Percentiles rank a stretch among this genome's conserved stretches.
Conservation (phyloP, 1,284 basidiomycete species). For the Pisolithus thermaeus region DNA sequence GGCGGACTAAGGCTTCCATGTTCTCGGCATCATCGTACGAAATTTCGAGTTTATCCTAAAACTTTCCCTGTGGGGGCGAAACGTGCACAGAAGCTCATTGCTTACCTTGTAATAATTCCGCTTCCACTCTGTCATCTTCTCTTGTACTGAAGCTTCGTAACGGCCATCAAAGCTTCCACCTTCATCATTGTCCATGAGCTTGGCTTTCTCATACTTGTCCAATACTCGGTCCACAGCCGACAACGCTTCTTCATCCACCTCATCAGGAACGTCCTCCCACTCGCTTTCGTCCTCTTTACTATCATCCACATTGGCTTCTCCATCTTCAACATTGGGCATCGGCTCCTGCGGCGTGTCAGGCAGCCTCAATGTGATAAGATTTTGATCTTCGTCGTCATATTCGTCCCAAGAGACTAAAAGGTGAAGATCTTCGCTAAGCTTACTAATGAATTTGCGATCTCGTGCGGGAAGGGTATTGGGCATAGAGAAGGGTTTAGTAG, state of each 20-base stretch:
- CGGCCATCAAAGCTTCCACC: conserved; percentile 73
- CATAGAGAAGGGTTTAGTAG: conserved; percentile 49
- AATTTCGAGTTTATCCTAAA: conserved; percentile 78
- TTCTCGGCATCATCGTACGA: conserved; percentile 64
- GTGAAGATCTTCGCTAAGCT: conserved; percentile 71
- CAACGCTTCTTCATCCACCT: conserved; percentile 54
- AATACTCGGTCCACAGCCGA: conserved; percentile 80
- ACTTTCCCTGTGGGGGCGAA: conserved; percentile 1
- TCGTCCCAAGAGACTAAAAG: conserved; percentile 84
- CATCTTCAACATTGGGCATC: conserved; percentile 21
- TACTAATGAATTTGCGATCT: conserved; percentile 73
- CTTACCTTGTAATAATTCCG: conserved; percentile 80
- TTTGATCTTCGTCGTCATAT: conserved; percentile 78
- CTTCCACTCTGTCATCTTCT: conserved; percentile 94
- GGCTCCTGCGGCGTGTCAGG: conserved; percentile 45
- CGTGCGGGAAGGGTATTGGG: conserved; percentile 72
- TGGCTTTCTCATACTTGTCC: conserved; percentile 84
- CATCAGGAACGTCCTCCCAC: conserved; percentile 46
- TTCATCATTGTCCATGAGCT: conserved; percentile 61
- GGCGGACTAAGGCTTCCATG: conserved; percentile 65
- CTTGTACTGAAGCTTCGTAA: conserved; percentile 66
- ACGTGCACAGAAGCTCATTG: conserved; percentile 5
- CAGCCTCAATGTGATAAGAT: conserved; percentile 60
- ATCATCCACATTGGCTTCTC: conserved; percentile 23
- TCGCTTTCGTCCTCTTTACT: conserved; percentile 30